A percentile compares a stretch with the other conserved stretches of the same genome.
These are phyloP conservation scores for Astragalus membranaceus DNA, from an alignment of 306 rosid genomes.

Conservation along the genomic window DNA sequence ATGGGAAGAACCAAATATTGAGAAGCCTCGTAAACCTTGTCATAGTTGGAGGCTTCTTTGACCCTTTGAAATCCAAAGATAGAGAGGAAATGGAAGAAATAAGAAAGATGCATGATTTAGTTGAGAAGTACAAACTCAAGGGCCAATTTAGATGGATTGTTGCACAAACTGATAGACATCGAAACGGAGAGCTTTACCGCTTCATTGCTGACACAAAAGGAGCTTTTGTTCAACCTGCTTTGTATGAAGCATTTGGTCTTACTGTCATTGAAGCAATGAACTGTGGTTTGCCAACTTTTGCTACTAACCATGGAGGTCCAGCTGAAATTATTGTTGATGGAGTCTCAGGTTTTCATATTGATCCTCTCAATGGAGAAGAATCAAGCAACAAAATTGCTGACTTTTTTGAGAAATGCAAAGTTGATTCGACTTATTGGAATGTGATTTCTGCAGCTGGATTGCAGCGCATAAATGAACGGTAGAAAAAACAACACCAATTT, in stretches of 20 bases:
- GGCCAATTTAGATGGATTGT: slow-evolving; percentile 95
- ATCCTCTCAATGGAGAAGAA: slow-evolving; percentile 66
- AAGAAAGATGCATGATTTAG: slow-evolving; percentile 58
- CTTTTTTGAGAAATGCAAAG: slow-evolving; percentile 69
- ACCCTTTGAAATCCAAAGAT: slow-evolving; percentile 75
- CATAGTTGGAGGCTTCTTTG: slow-evolving; percentile 91
- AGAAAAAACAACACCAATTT: neutral
- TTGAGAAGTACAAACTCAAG: slow-evolving; percentile 52
- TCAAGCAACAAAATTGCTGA: slow-evolving; percentile 70
- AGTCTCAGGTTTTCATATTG: slow-evolving; percentile 77
- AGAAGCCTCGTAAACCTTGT: slow-evolving; percentile 79
- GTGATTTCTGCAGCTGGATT: slow-evolving; percentile 46
- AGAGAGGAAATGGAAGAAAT: slow-evolving; percentile 81
- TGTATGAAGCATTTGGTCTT: slow-evolving; percentile 88
- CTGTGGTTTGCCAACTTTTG: slow-evolving; percentile 88
- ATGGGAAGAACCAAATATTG: slow-evolving; percentile 64
- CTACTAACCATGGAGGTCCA: slow-evolving; percentile 93
- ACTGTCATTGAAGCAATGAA: slow-evolving; percentile 98
- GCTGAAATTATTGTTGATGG: slow-evolving; percentile 81
- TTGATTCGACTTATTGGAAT: slow-evolving; percentile 50
- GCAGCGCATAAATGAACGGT: slow-evolving; percentile 80
- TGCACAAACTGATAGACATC: slow-evolving; percentile 70
- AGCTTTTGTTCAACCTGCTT: slow-evolving; percentile 92
- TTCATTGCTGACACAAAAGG: slow-evolving; percentile 84
- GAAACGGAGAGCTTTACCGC: slow-evolving; percentile 84